Conservation (phyloP, 2,329 filamentous ascomycete species). For the Diaporthe sp. region DNA sequence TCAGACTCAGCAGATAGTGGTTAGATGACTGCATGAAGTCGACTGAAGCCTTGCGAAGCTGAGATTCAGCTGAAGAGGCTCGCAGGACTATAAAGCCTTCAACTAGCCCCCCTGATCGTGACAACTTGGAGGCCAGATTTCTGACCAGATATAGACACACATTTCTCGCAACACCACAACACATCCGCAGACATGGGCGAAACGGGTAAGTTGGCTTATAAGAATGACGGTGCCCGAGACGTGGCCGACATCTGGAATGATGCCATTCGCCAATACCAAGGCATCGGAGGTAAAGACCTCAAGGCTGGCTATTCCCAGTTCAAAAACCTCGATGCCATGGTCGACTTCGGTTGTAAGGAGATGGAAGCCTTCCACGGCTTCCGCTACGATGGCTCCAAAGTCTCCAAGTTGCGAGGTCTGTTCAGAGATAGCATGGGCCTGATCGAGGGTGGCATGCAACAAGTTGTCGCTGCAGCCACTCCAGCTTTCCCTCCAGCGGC, state of each 20-base stretch:
- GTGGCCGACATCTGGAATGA: slow-evolving; percentile 10
- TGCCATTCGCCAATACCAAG: neutral
- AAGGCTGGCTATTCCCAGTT: neutral
- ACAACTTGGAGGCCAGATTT: neutral
- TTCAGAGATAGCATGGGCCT: neutral
- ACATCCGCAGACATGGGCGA: neutral
- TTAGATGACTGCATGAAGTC: neutral
- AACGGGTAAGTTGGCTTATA: neutral
- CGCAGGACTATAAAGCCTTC: neutral
- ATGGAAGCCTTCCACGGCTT: slow-evolving; percentile 7
- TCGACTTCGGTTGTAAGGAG: slow-evolving; percentile 10
- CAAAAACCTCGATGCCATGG: neutral
- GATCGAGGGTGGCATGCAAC: neutral
- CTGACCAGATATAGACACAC: neutral
- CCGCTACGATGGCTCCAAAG: slow-evolving; percentile 6
- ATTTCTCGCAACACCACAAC: neutral
- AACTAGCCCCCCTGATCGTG: too few species aligned
- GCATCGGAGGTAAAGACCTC: slow-evolving; percentile 1
- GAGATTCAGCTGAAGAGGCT: neutral
- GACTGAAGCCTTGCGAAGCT: neutral
- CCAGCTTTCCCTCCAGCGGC: neutral
- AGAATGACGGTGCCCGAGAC: neutral
- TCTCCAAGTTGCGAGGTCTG: neutral
- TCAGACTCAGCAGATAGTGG: neutral
- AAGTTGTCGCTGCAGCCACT: neutral